Evolutionary conservation across 2,329 filamentous ascomycete species (phyloP), one percentile per base, ranked within the genome.

Genomic region (Lasiodiplodia theobromae): DNA sequence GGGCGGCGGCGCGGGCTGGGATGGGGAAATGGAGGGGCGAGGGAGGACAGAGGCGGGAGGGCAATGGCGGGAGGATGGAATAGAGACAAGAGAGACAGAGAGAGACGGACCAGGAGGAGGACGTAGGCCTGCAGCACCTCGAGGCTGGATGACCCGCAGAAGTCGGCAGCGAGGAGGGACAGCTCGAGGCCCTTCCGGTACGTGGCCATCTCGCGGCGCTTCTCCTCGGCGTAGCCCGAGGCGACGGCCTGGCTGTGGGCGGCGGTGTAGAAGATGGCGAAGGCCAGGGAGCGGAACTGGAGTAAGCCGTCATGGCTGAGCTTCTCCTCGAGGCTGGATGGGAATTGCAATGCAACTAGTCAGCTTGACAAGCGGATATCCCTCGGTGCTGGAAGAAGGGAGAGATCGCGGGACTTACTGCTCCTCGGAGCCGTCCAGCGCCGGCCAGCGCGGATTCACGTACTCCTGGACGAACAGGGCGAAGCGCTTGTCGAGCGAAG

Each of bases 41-140:
- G n/a, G 4, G 40, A 40, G 14, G 23, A 2, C 40, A 44, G n/a
- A 44, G 7, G 40, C 40, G 6, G 18, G 18, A 44, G 6, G 5
- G 2, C 4, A 7, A 18, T 7, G 18, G 16, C 4, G 14, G 16
- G 16, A 44, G 14, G 16, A 16, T 4, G 14, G 6, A 18, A 18
- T 1, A 44, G 18, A n/a, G 18, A 23, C 23, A 23, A 47, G 16
- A n/a, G 6, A 44, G 16, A n/a, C 1, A 14, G 11, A 38, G 3
- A 23, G 28, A 51, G 5, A 60, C 44, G 21, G 4, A 51, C 58
- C 1, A 49, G 25, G 14, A 49, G n/a, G 14, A 80, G 44, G 0
- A 79, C 70, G 25, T 79, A 79, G 2, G 73, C 77, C 65, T 80
- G 77, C 8, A 80, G 74, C 0, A 80, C 72, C 47, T 80, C 78